These are phyloP conservation scores for Arthrinium phaeospermum DNA, from an alignment of 2,329 filamentous ascomycete genomes.

Conservation along the genomic window DNA sequence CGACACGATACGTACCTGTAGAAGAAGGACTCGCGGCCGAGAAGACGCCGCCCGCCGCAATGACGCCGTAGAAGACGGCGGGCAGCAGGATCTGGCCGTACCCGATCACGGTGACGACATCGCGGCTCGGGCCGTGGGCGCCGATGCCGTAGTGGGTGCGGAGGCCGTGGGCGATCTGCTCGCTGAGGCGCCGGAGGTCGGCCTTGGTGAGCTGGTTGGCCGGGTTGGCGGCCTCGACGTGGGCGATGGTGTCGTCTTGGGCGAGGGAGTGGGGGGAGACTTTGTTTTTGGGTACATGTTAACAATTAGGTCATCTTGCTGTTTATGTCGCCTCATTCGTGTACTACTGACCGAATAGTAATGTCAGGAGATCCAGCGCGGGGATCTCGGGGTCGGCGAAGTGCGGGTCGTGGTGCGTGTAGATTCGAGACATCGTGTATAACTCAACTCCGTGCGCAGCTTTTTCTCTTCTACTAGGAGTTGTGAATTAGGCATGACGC, in stretches of 20 bases:
- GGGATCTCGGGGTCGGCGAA: conserved; percentile 19
- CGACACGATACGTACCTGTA: conserved; percentile 37
- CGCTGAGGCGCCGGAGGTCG: conserved; percentile 46
- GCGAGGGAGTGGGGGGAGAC: conserved; percentile 26
- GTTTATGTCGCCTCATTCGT: too few relatives aligned
- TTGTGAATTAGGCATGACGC: too few relatives aligned
- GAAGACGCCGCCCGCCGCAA: conserved; percentile 65
- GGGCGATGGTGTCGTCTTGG: conserved; percentile 50
- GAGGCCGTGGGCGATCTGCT: conserved; percentile 53
- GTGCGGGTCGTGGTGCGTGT: conserved; percentile 18
- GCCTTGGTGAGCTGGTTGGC: conserved; percentile 49
- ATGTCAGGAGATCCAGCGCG: conserved; percentile 21
- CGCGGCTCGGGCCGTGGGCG: conserved; percentile 49
- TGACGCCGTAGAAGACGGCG: conserved; percentile 58
- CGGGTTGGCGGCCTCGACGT: conserved; percentile 53
- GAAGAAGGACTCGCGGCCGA: conserved; percentile 58
- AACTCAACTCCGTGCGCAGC: neutral
- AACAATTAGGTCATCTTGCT: too few relatives aligned
- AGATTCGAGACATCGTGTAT: conserved; percentile 27
- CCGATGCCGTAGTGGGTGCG: conserved; percentile 59
- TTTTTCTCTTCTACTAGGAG: neutral
- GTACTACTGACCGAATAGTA: conserved; percentile 23
- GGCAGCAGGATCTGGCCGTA: conserved; percentile 62
- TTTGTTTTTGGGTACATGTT: conserved; percentile 19
- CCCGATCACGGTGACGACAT: conserved; percentile 62